Evolutionary conservation across 768 basidiomycete species (phyloP), one percentile per base, ranked within the genome.

Genomic region (Termitomyces bulborhizus): DNA sequence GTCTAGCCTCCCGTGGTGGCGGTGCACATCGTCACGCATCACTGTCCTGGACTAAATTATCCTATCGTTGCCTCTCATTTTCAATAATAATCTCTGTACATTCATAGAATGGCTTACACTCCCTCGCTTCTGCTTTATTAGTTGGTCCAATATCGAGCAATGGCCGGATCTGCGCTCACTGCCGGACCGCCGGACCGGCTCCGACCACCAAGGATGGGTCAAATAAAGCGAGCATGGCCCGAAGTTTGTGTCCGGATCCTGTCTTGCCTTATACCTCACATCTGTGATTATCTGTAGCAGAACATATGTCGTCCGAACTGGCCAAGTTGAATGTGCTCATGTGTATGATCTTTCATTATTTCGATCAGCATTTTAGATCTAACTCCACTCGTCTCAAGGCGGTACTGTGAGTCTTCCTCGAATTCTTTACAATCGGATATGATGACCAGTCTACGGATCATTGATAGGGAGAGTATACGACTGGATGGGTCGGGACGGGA

Each of bases 401-500:
- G 76, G 76, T 59, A 71, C 71, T 46, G 71, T 70, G 60, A 58
- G 72, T 63, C 36, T 26, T 24, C 27, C 16, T 51, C 9, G 24
- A 44, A 21, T 42, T 7, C 26, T 18, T 9, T 3, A 41, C 32
- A 27, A 46, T 55, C 36, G n/a, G 51, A 5, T 37, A 6, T 15
- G 16, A 6, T 37, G 36, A 16, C 15, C 16, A 16, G 50, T 21
- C 13, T 13, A 39, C 27, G 44, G 31, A 48, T 24, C 16, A 32
- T 46, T 34, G 43, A 59, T 59, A 75, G 84, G 90, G 90, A 42
- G 91, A 95, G 75, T 96, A 96, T 68, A 96, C 93, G 58, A 96
- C 93, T 50, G 93, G 94, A 67, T 96, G 90, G 90, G 93, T 90
- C 9, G 85, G 84, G 12, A 83, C 88, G 37, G 93, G 93, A n/a